Evolutionary conservation across 108 stramenopile genomes (phyloP).

Genomic region (Cafeteria roenbergensis): DNA sequence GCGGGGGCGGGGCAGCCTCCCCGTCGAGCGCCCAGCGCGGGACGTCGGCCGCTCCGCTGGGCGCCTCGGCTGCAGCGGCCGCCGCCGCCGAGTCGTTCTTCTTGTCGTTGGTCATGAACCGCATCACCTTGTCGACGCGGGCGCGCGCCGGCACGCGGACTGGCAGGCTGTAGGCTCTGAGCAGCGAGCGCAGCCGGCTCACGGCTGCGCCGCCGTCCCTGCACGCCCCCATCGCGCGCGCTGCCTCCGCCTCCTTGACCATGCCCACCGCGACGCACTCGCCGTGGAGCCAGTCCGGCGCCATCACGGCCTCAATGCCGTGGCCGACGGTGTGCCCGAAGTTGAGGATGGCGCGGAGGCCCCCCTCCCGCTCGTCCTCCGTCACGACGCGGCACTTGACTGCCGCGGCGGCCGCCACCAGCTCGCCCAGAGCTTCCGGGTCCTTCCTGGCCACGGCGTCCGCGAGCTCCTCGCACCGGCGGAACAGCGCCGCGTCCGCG

Average conservation of each 20-base stretch:
- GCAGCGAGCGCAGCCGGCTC: not conserved
- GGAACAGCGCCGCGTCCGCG: slow-evolving; percentile 3
- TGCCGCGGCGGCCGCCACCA: slow-evolving; percentile 69
- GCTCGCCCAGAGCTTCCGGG: slow-evolving; percentile 55
- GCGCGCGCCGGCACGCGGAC: not conserved
- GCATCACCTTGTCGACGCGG: not conserved
- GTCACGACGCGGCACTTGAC: slow-evolving; percentile 90
- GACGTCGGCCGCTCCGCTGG: not conserved
- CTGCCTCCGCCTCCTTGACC: slow-evolving; percentile 82
- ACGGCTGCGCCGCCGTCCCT: slow-evolving; percentile 49
- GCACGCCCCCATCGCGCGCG: slow-evolving; percentile 69
- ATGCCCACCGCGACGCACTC: slow-evolving; percentile 91
- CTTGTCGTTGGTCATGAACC: not conserved
- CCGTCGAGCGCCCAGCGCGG: not conserved
- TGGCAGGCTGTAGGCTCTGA: not conserved
- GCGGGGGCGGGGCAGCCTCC: too few species aligned
- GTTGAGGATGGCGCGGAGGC: slow-evolving; percentile 81
- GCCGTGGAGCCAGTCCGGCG: slow-evolving; percentile 82
- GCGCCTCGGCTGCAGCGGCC: not conserved
- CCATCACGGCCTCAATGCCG: slow-evolving; percentile 83
- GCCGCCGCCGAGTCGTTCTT: not conserved
- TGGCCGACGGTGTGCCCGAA: slow-evolving; percentile 97
- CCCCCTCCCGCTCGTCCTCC: slow-evolving; percentile 80
- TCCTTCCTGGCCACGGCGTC: slow-evolving; percentile 27
- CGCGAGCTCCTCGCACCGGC: not conserved